A percentile compares a stretch with the other conserved stretches of the same genome.
phyloP scores from a whole-genome alignment of 1,139 yeast genomes.

The Candida gigantensis region DNA sequence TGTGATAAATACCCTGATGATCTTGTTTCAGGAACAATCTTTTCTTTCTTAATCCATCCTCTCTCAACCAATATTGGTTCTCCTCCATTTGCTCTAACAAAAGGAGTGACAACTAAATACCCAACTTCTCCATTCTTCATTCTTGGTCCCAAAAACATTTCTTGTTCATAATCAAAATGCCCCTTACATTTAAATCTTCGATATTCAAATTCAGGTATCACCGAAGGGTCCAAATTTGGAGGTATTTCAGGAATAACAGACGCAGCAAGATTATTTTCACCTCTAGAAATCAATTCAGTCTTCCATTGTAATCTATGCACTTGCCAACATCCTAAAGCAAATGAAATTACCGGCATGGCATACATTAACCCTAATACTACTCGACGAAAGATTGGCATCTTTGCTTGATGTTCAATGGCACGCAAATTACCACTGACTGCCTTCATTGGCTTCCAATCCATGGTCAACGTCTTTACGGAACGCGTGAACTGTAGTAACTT shows the following conservation, averaged over 20 bases:
- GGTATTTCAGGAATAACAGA: constrained; percentile 73
- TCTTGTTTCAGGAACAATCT: constrained; percentile 65
- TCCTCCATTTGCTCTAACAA: constrained; percentile 74
- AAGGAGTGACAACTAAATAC: constrained; percentile 78
- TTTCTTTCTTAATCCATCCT: constrained; percentile 87
- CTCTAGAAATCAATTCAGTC: constrained; percentile 73
- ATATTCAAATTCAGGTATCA: constrained; percentile 72
- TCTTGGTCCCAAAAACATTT: constrained; percentile 91
- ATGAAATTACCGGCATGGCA: constrained; percentile 86
- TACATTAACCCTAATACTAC: constrained; percentile 61
- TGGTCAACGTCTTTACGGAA: constrained; percentile 62
- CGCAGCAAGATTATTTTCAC: constrained; percentile 78
- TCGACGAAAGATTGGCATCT: constrained; percentile 42
- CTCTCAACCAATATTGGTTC: constrained; percentile 75
- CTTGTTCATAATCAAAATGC: constrained; percentile 78
- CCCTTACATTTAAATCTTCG: constrained; percentile 76
- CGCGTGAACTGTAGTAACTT: constrained; percentile 16
- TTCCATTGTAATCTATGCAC: constrained; percentile 85
- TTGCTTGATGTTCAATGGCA: constrained; percentile 41
- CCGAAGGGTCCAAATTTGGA: constrained; percentile 52
- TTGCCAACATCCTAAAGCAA: constrained; percentile 94
- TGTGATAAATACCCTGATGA: constrained; percentile 50
- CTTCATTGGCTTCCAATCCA: constrained; percentile 82
- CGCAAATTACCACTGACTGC: constrained; percentile 50
- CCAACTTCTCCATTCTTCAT: constrained; percentile 76